Percentiles rank a stretch among this genome's conserved stretches.
Evolutionary conservation across 805 yeast species (phyloP).

Genomic region (Candida anglica): DNA sequence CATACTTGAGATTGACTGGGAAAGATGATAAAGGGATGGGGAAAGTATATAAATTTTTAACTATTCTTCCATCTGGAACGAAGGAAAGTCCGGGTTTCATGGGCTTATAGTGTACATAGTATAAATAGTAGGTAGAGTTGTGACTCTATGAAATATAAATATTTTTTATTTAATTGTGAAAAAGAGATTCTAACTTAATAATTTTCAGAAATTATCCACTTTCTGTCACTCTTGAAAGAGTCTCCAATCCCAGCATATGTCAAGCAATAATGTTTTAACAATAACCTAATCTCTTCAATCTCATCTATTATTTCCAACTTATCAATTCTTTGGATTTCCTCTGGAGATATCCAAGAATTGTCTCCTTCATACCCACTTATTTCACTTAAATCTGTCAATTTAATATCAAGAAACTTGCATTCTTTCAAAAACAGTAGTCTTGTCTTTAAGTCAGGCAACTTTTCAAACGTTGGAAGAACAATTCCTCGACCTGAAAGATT

Average conservation of each 20-base stretch:
- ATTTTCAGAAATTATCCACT: no score
- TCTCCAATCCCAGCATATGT: slow-evolving; percentile 20
- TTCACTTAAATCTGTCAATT: slow-evolving; percentile 44
- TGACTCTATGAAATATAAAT: no score
- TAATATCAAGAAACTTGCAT: slow-evolving; percentile 15
- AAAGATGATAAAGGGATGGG: slow-evolving; percentile 70
- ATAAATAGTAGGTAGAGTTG: no score
- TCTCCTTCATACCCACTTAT: slow-evolving; percentile 26
- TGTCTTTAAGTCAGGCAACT: slow-evolving; percentile 42
- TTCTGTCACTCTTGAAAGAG: no score
- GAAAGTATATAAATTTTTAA: slow-evolving; percentile 66
- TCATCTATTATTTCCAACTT: slow-evolving; percentile 69
- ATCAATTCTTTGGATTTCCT: slow-evolving; percentile 43
- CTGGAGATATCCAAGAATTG: slow-evolving; percentile 38
- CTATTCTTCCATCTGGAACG: slow-evolving; percentile 46
- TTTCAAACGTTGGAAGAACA: slow-evolving; percentile 51
- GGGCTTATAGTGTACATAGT: no score
- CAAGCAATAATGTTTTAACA: slow-evolving; percentile 60
- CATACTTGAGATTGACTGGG: slow-evolving; percentile 62
- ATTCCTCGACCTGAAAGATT: slow-evolving; percentile 62
- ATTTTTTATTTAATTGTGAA: no score
- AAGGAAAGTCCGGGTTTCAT: no score
- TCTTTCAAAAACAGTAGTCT: slow-evolving; percentile 18
- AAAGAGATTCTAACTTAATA: no score
- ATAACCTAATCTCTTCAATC: slow-evolving; percentile 61